A percentile compares a stretch with the other conserved stretches of the same genome.
These are phyloP conservation scores for Metarhizium album DNA, from an alignment of 2,329 filamentous ascomycete genomes.

Conservation along the genomic window DNA sequence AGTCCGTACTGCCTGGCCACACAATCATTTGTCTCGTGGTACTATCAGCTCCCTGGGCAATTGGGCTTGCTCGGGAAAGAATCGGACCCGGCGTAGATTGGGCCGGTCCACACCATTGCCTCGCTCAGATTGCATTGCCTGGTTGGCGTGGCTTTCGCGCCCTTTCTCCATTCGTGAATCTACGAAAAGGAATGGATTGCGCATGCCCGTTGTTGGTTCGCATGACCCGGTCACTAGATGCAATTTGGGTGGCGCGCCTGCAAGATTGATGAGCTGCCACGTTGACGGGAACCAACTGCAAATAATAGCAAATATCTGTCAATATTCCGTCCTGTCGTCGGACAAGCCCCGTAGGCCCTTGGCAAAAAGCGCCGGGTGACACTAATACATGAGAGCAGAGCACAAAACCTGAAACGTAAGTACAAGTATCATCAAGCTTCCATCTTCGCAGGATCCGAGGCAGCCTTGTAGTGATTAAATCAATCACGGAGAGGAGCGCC, in stretches of 20 bases:
- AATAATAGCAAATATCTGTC: background rate
- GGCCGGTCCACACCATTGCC: slow-evolving; percentile 1
- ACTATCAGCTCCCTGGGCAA: background rate
- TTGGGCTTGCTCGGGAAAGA: background rate
- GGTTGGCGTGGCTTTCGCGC: slow-evolving; percentile 1
- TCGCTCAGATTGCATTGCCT: background rate
- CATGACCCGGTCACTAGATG: background rate
- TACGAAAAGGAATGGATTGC: background rate
- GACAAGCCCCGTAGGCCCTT: background rate
- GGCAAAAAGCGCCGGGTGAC: background rate
- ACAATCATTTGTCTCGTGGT: background rate
- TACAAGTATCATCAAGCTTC: background rate
- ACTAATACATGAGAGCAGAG: background rate
- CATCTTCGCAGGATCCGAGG: background rate
- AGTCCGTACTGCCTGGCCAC: background rate
- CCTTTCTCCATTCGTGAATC: background rate
- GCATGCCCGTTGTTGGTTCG: background rate
- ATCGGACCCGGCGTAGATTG: background rate
- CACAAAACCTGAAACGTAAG: background rate
- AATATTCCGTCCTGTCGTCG: background rate
- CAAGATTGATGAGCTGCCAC: background rate
- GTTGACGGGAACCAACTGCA: background rate
- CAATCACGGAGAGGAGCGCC: background rate
- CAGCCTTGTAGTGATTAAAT: background rate
- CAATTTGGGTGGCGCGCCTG: background rate